Percentiles rank a stretch among this genome's conserved stretches.
Conservation (phyloP, 495 filamentous ascomycete species). For the Aspergillus incahuasiensis region DNA sequence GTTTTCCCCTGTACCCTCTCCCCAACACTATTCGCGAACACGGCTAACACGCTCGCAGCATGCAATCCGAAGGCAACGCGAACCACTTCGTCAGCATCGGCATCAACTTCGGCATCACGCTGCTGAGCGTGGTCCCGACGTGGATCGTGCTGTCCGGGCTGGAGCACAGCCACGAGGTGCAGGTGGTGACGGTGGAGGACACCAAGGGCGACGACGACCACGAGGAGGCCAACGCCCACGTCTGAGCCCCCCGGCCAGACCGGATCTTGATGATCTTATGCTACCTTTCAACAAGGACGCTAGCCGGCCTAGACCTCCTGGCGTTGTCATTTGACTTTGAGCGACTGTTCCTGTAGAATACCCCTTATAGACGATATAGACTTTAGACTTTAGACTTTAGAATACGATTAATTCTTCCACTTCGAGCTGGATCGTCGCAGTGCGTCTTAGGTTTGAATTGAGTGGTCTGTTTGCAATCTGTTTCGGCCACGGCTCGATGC, state of each 20-base stretch:
- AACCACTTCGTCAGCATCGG: conserved; percentile 35
- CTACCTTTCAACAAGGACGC: too few species aligned
- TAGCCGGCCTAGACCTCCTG: too few species aligned
- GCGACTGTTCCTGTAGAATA: too few species aligned
- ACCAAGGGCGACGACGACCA: not conserved
- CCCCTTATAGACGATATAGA: too few species aligned
- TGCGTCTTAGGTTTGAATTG: too few species aligned
- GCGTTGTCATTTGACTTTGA: too few species aligned
- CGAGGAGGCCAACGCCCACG: too few species aligned
- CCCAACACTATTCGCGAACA: not conserved
- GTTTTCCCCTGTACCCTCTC: not conserved
- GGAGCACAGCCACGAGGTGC: conserved; percentile 32
- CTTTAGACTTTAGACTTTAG: too few species aligned
- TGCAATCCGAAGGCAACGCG: conserved; percentile 29
- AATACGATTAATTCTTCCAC: too few species aligned
- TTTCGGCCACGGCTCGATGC: too few species aligned
- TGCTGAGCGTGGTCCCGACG: conserved; percentile 27
- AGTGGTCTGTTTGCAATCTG: too few species aligned
- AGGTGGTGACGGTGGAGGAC: conserved; percentile 25
- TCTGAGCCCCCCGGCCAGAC: not conserved
- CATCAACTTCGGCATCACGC: conserved; percentile 31
- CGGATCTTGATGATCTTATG: not conserved
- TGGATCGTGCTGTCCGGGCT: conserved; percentile 32
- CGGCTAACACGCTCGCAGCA: conserved; percentile 15
- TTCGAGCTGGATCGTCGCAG: too few species aligned